Conservation (phyloP, 345 rosid species). For the Eucalyptus rudis region DNA sequence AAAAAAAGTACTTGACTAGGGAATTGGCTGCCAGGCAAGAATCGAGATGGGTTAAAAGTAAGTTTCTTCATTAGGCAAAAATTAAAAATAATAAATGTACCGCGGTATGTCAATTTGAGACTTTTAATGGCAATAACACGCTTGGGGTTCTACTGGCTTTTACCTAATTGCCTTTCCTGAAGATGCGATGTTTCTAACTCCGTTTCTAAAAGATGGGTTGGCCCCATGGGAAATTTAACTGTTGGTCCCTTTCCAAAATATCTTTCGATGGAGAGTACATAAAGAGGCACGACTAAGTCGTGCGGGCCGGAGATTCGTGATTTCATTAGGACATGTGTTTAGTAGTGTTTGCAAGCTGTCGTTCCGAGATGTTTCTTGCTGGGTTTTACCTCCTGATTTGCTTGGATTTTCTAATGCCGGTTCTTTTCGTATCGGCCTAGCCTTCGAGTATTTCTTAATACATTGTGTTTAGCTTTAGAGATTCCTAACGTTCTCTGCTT, state of each 20-base stretch:
- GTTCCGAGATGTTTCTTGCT: not conserved
- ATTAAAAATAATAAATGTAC: no score
- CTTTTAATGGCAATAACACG: not conserved
- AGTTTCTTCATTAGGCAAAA: no score
- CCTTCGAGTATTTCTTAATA: not conserved
- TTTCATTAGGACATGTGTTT: not conserved
- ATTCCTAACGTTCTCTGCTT: not conserved
- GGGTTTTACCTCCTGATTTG: not conserved
- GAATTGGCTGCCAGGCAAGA: no score
- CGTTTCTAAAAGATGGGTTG: not conserved
- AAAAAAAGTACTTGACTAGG: no score
- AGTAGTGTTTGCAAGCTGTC: not conserved
- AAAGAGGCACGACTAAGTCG: not conserved
- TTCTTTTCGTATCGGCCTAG: not conserved
- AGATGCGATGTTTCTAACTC: not conserved
- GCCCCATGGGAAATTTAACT: not conserved
- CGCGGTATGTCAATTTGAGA: not conserved
- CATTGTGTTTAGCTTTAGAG: not conserved
- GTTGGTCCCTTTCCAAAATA: not conserved
- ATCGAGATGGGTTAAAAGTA: no score
- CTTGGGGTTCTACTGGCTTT: not conserved
- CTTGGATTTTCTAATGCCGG: not conserved
- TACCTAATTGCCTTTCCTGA: not conserved
- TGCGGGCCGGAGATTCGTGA: not conserved
- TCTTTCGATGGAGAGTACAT: not conserved